A percentile compares a stretch with the other conserved stretches of the same genome.
phyloP scores from a whole-genome alignment of 306 rosid species.

The Phaseolus lunatus region DNA sequence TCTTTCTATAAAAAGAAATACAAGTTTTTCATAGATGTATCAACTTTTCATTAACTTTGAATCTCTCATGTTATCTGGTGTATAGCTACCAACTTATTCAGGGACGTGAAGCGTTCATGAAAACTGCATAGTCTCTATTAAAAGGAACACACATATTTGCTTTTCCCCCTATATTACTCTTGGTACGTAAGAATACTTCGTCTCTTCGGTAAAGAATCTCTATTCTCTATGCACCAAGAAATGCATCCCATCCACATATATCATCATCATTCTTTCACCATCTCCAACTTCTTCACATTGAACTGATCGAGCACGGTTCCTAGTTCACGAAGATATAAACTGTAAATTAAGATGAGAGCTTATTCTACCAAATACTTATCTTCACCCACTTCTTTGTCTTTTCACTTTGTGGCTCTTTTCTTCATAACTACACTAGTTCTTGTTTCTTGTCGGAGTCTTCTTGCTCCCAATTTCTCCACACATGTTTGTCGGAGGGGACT shows the following conservation, averaged over 20 bases:
- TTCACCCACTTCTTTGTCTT: constrained; percentile 11
- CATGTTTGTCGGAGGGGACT: constrained; percentile 31
- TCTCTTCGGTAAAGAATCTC: constrained; percentile 40
- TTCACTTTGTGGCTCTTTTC: constrained; percentile 31
- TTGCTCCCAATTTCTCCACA: constrained; percentile 20
- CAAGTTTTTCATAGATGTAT: no score
- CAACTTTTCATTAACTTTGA: neutral
- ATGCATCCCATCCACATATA: constrained; percentile 34
- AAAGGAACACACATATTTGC: neutral
- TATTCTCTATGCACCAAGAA: constrained; percentile 40
- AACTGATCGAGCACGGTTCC: neutral
- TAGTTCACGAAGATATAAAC: neutral
- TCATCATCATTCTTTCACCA: constrained; percentile 1
- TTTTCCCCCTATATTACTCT: constrained; percentile 2
- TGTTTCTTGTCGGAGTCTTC: constrained; percentile 31
- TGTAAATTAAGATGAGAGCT: constrained; percentile 39
- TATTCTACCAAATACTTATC: constrained; percentile 19
- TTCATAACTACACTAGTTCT: constrained; percentile 30
- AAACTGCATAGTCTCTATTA: neutral
- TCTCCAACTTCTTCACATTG: constrained; percentile 7
- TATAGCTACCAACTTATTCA: neutral
- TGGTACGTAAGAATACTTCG: constrained; percentile 25
- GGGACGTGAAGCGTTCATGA: neutral
- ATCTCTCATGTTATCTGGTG: neutral
- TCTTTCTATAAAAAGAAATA: no score